These are phyloP conservation scores for Gossypium stocksii DNA, from an alignment of 345 rosid species.

Conservation along the genomic window DNA sequence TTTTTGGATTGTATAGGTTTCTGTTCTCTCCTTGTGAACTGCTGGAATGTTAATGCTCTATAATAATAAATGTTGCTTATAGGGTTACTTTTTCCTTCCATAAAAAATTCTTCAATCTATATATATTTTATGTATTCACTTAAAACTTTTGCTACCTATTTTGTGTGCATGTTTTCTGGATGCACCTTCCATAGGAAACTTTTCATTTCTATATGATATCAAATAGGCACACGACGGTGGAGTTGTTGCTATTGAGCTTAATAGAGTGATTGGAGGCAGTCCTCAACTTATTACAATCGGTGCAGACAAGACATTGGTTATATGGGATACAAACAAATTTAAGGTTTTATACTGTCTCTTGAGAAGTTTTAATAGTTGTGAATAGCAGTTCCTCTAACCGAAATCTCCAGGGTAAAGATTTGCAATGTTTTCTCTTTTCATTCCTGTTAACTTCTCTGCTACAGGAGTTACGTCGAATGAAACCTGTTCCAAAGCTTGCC, in stretches of 20 bases:
- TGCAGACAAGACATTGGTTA: slow-evolving; percentile 93
- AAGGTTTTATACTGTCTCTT: slow-evolving; percentile 49
- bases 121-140: not conserved
- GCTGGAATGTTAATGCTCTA: too few species aligned
- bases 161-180: slow-evolving; percentile 4
- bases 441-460: slow-evolving; percentile 17
- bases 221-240: slow-evolving; percentile 98
- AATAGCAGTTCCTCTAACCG: slow-evolving; percentile 9
- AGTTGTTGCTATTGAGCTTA: slow-evolving; percentile 85
- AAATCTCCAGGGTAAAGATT: slow-evolving; percentile 2
- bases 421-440: slow-evolving; percentile 15
- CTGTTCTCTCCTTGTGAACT: not conserved
- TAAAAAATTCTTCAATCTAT: too few species aligned
- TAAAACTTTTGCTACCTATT: not conserved
- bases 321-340: slow-evolving; percentile 96
- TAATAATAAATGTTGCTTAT: not conserved
- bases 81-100: not conserved
- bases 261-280: slow-evolving; percentile 90
- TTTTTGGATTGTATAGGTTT: too few species aligned
- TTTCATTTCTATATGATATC: slow-evolving; percentile 18
- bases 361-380: slow-evolving; percentile 3
- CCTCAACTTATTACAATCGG: slow-evolving; percentile 96
- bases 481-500: slow-evolving; percentile 91
- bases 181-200: not conserved
- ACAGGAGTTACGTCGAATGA: slow-evolving; percentile 93